Evolutionary conservation across 768 basidiomycete species (phyloP).

Genomic region (Gyrodon lividus): DNA sequence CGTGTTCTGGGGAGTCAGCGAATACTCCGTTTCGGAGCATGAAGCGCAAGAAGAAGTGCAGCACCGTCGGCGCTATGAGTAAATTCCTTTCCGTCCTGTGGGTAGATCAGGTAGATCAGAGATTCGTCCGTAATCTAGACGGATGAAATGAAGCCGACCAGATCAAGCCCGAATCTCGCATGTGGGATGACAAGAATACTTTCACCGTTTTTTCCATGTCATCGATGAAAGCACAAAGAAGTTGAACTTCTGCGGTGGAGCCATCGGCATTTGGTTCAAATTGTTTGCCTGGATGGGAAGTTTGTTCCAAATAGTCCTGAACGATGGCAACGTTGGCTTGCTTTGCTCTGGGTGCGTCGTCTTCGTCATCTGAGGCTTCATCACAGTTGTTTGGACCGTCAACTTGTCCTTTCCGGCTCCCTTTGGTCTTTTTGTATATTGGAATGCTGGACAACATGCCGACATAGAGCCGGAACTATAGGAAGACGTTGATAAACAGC

Average conservation of each 20-base stretch:
- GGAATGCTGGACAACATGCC: conserved; percentile 31
- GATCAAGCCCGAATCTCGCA: conserved; percentile 60
- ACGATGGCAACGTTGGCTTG: conserved; percentile 21
- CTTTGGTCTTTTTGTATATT: conserved; percentile 30
- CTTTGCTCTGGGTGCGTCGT: conserved; percentile 20
- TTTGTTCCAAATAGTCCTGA: conserved; percentile 31
- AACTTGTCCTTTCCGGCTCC: conserved; percentile 14
- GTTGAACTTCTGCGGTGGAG: conserved; percentile 9
- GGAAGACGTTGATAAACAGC: not conserved
- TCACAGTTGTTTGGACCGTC: conserved; percentile 34
- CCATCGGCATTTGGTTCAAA: conserved; percentile 21
- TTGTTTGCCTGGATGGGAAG: conserved; percentile 27
- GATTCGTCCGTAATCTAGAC: not conserved
- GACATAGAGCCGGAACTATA: conserved; percentile 32
- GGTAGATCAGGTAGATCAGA: conserved; percentile 8
- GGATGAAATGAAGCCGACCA: conserved; percentile 43
- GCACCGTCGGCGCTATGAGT: conserved; percentile 40
- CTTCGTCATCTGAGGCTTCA: conserved; percentile 29
- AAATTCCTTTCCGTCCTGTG: conserved; percentile 45
- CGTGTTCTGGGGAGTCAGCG: conserved; percentile 25
- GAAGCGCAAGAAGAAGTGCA: conserved; percentile 47
- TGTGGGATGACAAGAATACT: conserved; percentile 70
- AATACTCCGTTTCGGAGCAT: conserved; percentile 44
- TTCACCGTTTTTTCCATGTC: conserved; percentile 59
- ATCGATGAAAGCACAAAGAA: conserved; percentile 52